These are phyloP conservation scores for Paspalum notatum DNA, from an alignment of 176 grass and related monocot species.

Conservation along the genomic window DNA sequence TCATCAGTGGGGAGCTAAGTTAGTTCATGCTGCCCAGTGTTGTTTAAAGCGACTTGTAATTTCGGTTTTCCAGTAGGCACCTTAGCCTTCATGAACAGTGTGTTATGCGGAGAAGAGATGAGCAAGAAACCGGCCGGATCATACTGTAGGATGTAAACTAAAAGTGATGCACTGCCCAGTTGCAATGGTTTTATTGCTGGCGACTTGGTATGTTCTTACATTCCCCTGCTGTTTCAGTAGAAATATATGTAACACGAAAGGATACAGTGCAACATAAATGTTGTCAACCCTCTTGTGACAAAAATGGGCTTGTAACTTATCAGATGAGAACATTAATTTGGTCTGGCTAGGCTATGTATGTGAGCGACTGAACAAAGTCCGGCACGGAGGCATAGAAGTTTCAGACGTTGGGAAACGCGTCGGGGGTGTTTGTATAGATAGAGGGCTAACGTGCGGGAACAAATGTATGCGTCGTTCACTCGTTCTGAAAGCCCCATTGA, in stretches of 20 bases:
- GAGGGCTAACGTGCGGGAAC: too few species aligned
- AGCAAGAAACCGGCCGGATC: neutral
- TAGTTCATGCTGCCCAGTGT: neutral
- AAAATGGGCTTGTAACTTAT: neutral
- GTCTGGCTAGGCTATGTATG: neutral
- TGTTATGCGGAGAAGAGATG: neutral
- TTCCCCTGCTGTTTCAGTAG: neutral
- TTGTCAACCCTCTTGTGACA: neutral
- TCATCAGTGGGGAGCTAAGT: neutral
- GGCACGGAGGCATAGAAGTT: neutral
- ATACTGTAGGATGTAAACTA: slow-evolving; percentile 23
- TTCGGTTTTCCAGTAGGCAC: slow-evolving; percentile 3
- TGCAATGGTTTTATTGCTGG: neutral
- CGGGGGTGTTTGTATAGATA: too few species aligned
- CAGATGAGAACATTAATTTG: neutral
- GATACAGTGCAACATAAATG: neutral
- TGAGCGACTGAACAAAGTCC: neutral
- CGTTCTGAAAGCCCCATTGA: too few species aligned
- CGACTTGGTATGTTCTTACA: neutral
- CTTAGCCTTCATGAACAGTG: neutral
- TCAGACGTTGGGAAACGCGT: neutral
- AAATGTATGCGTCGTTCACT: too few species aligned
- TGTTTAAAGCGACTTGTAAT: neutral
- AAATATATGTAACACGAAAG: neutral
- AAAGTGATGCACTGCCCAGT: neutral